phyloP scores from a whole-genome alignment of 1,284 basidiomycete species.

The Austroboletus novae-zelandiae region DNA sequence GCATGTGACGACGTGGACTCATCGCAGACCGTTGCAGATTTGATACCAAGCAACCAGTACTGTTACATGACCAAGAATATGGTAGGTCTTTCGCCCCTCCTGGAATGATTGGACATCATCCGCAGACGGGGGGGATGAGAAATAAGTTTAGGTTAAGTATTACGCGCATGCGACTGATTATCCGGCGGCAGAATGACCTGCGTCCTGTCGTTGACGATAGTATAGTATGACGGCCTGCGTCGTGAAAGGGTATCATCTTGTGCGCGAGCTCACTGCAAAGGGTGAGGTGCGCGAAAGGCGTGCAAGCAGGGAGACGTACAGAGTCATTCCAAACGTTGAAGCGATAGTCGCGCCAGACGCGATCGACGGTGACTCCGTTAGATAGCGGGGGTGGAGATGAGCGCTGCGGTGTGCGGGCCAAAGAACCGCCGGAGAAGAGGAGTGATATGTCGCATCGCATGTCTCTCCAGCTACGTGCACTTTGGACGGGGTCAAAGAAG shows the following conservation, averaged over 20 bases:
- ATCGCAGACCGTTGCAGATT: conserved; percentile 12
- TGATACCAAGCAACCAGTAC: conserved; percentile 19
- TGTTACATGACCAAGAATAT: conserved; percentile 31
- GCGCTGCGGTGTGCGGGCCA: conserved; percentile 30
- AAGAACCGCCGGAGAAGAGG: conserved; percentile 45
- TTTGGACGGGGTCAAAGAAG: conserved; percentile 26
- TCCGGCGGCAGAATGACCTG: conserved; percentile 30
- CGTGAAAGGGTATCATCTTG: conserved; percentile 24
- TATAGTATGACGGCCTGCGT: conserved; percentile 27
- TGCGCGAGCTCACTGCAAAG: conserved; percentile 21
- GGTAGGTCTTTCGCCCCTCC: conserved; percentile 11
- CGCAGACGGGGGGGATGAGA: conserved; percentile 15
- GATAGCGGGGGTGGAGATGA: conserved; percentile 35
- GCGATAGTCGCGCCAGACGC: conserved; percentile 63
- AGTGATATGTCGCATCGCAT: conserved; percentile 59
- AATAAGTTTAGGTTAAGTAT: conserved; percentile 31
- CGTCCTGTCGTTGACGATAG: conserved; percentile 26
- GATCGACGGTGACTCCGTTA: conserved; percentile 61
- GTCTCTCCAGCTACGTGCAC: conserved; percentile 66
- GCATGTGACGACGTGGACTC: conserved; percentile 6
- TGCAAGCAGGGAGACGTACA: conserved; percentile 17
- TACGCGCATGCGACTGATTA: conserved; percentile 29
- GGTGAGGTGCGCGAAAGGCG: conserved; percentile 1
- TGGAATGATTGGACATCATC: conserved; percentile 10
- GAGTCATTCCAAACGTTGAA: conserved; percentile 56